A percentile compares a stretch with the other conserved stretches of the same genome.
These are phyloP conservation scores for Linnemannia hyalina DNA, from an alignment of 192 early-diverging fungal genomes.

Conservation along the genomic window DNA sequence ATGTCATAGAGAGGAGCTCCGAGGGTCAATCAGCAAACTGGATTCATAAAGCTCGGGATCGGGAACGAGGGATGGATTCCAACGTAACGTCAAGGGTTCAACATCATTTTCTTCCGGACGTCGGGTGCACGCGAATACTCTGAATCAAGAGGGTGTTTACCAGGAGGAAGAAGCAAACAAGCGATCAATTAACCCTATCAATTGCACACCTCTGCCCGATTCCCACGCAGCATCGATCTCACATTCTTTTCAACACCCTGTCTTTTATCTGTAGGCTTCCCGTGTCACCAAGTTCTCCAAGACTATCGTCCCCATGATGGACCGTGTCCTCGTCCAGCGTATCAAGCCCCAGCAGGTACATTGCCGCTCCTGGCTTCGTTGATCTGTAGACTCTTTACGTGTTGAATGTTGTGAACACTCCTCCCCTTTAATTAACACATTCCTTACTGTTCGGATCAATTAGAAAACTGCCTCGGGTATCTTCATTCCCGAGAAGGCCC, in stretches of 20 bases:
- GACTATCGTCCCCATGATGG: slow-evolving; percentile 96
- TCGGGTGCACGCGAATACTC: not conserved
- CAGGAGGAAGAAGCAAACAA: not conserved
- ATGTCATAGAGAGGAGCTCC: not conserved
- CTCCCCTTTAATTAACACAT: not conserved
- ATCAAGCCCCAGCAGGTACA: slow-evolving; percentile 91
- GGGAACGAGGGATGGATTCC: not conserved
- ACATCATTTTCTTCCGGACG: not conserved
- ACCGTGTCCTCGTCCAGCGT: slow-evolving; percentile 98
- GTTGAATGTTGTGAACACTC: not conserved
- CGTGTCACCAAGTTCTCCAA: slow-evolving; percentile 66
- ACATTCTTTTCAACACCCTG: not conserved
- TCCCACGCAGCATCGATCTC: not conserved
- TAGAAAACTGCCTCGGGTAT: slow-evolving; percentile 97
- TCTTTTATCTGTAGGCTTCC: slow-evolving; percentile 29
- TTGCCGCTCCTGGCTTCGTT: not conserved
- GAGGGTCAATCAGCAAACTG: not conserved
- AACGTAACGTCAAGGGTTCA: not conserved
- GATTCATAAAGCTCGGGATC: not conserved
- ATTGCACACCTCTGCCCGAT: too few relatives aligned
- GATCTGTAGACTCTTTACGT: not conserved
- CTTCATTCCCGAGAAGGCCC: slow-evolving; percentile 98
- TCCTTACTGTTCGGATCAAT: not conserved
- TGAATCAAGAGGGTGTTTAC: not conserved
- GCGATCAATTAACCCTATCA: too few relatives aligned